phyloP scores from a whole-genome alignment of 1,284 basidiomycete species.

The Anthracocystis walkeri region DNA sequence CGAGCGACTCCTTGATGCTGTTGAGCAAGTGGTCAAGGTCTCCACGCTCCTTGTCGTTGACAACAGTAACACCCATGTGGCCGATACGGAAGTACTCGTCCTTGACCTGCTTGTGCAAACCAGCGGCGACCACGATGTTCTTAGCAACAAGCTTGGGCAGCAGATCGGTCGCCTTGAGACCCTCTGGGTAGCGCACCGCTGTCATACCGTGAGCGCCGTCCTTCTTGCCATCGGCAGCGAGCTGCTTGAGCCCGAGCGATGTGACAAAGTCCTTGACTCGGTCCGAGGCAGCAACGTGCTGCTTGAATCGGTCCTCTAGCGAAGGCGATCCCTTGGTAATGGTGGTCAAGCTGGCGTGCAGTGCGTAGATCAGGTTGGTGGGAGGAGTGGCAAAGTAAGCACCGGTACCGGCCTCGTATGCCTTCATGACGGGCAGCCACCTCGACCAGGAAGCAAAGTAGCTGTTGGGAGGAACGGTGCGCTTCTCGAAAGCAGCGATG shows the following conservation, averaged over 20 bases:
- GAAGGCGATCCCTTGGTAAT: constrained; percentile 76
- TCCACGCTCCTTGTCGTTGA: constrained; percentile 72
- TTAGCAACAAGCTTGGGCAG: constrained; percentile 74
- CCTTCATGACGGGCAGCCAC: constrained; percentile 69
- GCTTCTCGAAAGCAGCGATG: constrained; percentile 78
- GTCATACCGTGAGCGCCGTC: constrained; percentile 69
- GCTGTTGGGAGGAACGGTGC: constrained; percentile 78
- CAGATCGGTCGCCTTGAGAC: constrained; percentile 61
- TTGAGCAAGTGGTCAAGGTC: constrained; percentile 83
- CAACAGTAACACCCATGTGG: constrained; percentile 90
- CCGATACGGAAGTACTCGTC: constrained; percentile 74
- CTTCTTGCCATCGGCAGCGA: constrained; percentile 63
- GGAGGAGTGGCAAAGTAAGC: constrained; percentile 72
- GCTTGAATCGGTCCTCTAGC: constrained; percentile 82
- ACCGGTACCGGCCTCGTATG: constrained; percentile 65
- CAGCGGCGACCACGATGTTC: constrained; percentile 87
- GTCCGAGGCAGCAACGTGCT: constrained; percentile 80
- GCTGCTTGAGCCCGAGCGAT: constrained; percentile 76
- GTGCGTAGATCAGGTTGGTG: constrained; percentile 92
- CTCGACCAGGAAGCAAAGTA: constrained; percentile 80
- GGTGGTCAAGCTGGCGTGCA: constrained; percentile 80
- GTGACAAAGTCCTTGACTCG: constrained; percentile 79
- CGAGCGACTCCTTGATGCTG: constrained; percentile 75
- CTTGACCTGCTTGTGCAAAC: constrained; percentile 87
- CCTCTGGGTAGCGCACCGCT: constrained; percentile 65